Percentiles rank a stretch among this genome's conserved stretches.
These are phyloP conservation scores for Calocybe gambosa DNA, from an alignment of 1,284 basidiomycete genomes.

Conservation along the genomic window DNA sequence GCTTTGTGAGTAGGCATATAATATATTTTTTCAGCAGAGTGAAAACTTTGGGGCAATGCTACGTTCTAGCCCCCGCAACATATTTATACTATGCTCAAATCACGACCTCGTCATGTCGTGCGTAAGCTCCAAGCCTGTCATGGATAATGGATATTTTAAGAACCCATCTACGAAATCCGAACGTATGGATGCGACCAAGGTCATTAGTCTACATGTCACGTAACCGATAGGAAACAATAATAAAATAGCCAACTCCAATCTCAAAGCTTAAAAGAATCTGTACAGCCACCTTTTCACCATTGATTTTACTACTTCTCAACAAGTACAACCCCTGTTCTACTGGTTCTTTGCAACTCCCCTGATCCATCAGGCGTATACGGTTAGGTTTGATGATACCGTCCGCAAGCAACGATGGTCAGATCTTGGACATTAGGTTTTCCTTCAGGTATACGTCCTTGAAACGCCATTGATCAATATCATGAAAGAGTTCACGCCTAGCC, in stretches of 20 bases:
- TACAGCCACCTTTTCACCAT: constrained; percentile 44
- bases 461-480: constrained; percentile 18
- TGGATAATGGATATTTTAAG: too few relatives aligned
- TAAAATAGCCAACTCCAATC: too few relatives aligned
- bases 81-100: not conserved
- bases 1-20: constrained; percentile 32
- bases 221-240: too few relatives aligned
- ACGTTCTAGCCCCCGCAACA: not conserved
- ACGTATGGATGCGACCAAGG: too few relatives aligned
- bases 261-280: constrained; percentile 28
- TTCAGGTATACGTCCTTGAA: constrained; percentile 34
- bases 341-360: constrained; percentile 36
- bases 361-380: constrained; percentile 34
- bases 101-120: not conserved
- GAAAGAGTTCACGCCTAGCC: constrained; percentile 12
- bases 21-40: not conserved
- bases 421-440: constrained; percentile 37
- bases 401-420: constrained; percentile 37
- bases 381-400: constrained; percentile 34
- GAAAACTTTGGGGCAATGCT: not conserved
- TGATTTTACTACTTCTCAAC: constrained; percentile 39
- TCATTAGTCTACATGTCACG: too few relatives aligned
- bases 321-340: constrained; percentile 34
- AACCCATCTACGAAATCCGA: constrained; percentile 11
- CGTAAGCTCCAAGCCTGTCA: not conserved